Evolutionary conservation across 1,284 basidiomycete genomes (phyloP), one percentile per base, ranked within the genome.

Genomic region (Farysia itapuensis): DNA sequence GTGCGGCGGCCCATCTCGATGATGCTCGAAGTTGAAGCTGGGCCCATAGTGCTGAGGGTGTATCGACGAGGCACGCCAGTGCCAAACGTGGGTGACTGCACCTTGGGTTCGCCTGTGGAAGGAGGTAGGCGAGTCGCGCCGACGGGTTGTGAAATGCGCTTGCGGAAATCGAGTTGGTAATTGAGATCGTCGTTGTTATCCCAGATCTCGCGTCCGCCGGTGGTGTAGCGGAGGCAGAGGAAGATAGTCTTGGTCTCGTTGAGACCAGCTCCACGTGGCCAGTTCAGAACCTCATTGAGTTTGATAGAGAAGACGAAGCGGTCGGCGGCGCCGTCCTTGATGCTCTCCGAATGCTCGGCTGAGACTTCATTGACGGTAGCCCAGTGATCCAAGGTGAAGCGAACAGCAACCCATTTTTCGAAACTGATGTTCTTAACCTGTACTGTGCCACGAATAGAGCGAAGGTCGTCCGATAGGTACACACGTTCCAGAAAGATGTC

Each of bases 351-450:
- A 77, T 90, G 87, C 33, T 83, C 84, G 19, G 86, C 92, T 1
- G 86, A 84, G 35, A 96, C 89, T 78, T 97, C 93, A 75, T 87
- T 90, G 47, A 89, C 93, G 26, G 93, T 97, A 78, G 91, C 89
- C 93, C 94, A 97, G 70, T 82, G 83, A 77, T 97, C 93, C 64
- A 93, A 83, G 2, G 93, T 96, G 79, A 96, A 97, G 29, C 93
- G 85, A 18, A 90, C 84, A 8, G 85, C 87, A 45, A 96, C 82
- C 82, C 84, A 86, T 79, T 96, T 96, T 68, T 89, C 82, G 78
- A 86, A 96, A 3, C 89, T 84, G 35, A 95, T 73, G 77, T 96
- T 96, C 66, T 85, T 83, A 50, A 94, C 89, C 36, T 85, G 84
- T 25, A 92, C 83, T 28, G 81, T 81, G 16, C 93, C 94, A 22